Base-by-base conservation (phyloP, 1,284 basidiomycete species). In the Exobasidium rhododendri region DNA sequence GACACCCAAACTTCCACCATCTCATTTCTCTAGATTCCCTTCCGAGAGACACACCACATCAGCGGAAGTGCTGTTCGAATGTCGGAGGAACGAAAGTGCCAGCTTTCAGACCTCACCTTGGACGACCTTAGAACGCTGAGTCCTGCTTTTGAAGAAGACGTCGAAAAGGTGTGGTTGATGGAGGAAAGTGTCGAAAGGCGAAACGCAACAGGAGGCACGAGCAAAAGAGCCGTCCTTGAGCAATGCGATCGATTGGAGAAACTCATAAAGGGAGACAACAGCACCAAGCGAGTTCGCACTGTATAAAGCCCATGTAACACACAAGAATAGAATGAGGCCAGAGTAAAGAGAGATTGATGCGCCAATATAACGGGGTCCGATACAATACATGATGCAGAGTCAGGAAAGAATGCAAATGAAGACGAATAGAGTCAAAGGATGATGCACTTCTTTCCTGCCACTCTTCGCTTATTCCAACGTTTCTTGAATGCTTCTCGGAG, bases 41-140 rank as follows among this genome's bases (percentile, higher is more conserved):
- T 98, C 88, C 88, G 94, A 50, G 93, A 97, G 83, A 98, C 94
- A 1, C 94, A 98, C 81, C 94, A 98, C 81, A 88, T 98, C 71
- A 97, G 94, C 5, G 94, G 94, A 14, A 89, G 92, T 35, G 91
- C 94, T 17, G 94, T 98, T 59, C 92, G 93, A 2, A 84, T 97
- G 40, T 94, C 94, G 0, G 94, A 98, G 81, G 84, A 88, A 56
- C 86, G 86, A 40, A 84, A 86, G 68, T 89, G 89, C 75, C 88
- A 90, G 73, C 84, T 98, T 47, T 88, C 91, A 63, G 87, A 90
- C 50, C 84, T 98, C 61, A 85, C 87, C 1, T 83, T 94, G 54
- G 82, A 86, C 29, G 92, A 98, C 78, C 92, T 88, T 82, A 86
- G 89, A 77, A 79, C 80, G 17, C 83, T 98, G 65, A 88, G 87